Evolutionary conservation across 768 basidiomycete species (phyloP).

Genomic region (Mycena floridula): DNA sequence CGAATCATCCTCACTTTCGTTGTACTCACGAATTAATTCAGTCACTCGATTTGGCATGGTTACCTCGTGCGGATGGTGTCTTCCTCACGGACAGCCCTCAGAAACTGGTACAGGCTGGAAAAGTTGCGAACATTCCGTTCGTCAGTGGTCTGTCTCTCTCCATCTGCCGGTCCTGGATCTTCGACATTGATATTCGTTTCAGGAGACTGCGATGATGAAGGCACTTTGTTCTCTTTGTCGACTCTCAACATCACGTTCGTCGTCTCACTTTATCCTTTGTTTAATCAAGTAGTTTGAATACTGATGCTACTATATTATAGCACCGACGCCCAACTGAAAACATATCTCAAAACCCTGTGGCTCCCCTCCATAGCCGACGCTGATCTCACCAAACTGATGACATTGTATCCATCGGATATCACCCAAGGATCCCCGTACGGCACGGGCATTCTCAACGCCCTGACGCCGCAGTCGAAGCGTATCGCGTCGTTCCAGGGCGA

Average conservation of each 20-base stretch:
- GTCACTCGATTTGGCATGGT: conserved; percentile 38
- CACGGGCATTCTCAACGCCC: conserved; percentile 23
- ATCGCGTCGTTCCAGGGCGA: conserved; percentile 31
- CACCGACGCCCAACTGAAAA: conserved; percentile 11
- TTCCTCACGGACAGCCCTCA: conserved; percentile 40
- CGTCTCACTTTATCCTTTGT: background rate
- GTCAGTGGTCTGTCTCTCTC: conserved; percentile 31
- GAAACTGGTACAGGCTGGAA: conserved; percentile 33
- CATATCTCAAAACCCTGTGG: conserved; percentile 13
- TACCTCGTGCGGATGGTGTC: conserved; percentile 44
- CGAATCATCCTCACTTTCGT: conserved; percentile 1
- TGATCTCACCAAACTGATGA: conserved; percentile 7
- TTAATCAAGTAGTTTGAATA: no score
- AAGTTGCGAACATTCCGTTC: conserved; percentile 42
- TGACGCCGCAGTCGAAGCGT: conserved; percentile 29
- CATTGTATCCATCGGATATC: conserved; percentile 17
- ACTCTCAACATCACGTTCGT: conserved; percentile 44
- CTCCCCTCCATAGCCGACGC: conserved; percentile 5
- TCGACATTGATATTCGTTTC: background rate
- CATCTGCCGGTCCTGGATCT: background rate
- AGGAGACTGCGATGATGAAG: conserved; percentile 58
- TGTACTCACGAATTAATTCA: conserved; percentile 7
- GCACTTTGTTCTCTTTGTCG: conserved; percentile 42
- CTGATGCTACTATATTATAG: no score
- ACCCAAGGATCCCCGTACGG: conserved; percentile 30